These are phyloP conservation scores for Metschnikowia lachancei DNA, from an alignment of 805 yeast species.

Conservation along the genomic window DNA sequence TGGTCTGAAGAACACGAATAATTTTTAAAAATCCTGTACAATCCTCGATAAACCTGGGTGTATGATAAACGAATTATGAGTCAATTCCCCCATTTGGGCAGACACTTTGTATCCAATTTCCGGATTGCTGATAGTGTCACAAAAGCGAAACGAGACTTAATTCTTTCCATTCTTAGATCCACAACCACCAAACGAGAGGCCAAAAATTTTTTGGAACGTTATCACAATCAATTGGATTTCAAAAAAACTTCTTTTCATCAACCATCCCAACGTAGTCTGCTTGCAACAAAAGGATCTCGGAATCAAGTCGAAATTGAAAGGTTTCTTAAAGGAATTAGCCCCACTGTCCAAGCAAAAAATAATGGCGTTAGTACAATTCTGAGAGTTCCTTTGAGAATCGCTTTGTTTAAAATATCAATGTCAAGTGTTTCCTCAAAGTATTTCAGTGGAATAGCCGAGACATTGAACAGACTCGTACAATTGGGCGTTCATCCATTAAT, in stretches of 20 bases:
- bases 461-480: conserved; percentile 51
- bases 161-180: conserved; percentile 80
- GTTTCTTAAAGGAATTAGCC: conserved; percentile 29
- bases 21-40: too few species aligned
- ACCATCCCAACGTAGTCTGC: neutral
- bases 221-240: conserved; percentile 47
- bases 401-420: conserved; percentile 52
- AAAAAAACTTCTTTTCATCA: conserved; percentile 16
- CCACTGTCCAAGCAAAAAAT: neutral
- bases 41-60: neutral
- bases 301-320: conserved; percentile 32
- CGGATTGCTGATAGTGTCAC: conserved; percentile 33
- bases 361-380: conserved; percentile 34
- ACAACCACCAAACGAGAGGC: conserved; percentile 96
- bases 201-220: conserved; percentile 70
- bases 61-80: conserved; percentile 23
- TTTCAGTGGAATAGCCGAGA: conserved; percentile 51
- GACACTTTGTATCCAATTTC: conserved; percentile 38
- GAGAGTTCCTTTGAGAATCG: conserved; percentile 49
- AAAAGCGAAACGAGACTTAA: conserved; percentile 60
- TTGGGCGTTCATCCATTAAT: conserved; percentile 77
- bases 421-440: conserved; percentile 29
- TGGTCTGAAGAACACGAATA: too few species aligned
- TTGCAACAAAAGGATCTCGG: conserved; percentile 1
- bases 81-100: conserved; percentile 26